Base-by-base conservation (phyloP, 2,329 filamentous ascomycete species). In the Sphaerulina populicola region DNA sequence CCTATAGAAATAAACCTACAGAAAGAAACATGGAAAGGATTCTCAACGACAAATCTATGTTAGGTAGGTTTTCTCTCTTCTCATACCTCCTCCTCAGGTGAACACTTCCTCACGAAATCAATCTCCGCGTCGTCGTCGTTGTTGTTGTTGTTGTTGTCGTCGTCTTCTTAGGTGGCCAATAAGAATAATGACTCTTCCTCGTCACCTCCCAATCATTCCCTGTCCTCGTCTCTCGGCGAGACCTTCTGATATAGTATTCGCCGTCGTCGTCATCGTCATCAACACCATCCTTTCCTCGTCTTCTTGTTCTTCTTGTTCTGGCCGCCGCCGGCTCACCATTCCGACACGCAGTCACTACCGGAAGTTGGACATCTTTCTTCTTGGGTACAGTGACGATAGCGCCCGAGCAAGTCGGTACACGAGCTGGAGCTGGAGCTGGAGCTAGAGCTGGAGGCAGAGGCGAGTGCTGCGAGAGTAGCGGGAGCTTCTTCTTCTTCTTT, bases 221-320 rank as follows among this genome's bases (percentile, higher is more conserved):
- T 2, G 8, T 44, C 29, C 39, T 43, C 9, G 23, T 44, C 33
- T 54, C 47, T 9, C 52, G 37, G 21, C 47, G 44, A 30, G 21
- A 51, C 27, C 48, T 29, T 23, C 44, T 43, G 23, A 42, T 27
- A 23, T 44, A 41, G 21, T 51, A 54, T 33, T 51, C 44, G 33
- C 52, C 52, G 7, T 18, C 18, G 1, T 27, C 23, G 18, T 18
- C 18, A 18, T 18, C 18, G 18, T 18, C 18, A 11, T 44, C 47
- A 11, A 15, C 8, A 4, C 18, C 4, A 27, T 29, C n/a, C 8
- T 30, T 14, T 6, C 14, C 27, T 27, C 35, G 23, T 30, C n/a
- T 35, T 10, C 46, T 27, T n/a, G 36, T 14, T 6, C 14, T 15
- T 35, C 33, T 14, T 18, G 9, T 35, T 10, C 23, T 27, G 15